phyloP scores from a whole-genome alignment of 1,284 basidiomycete species.

The Moesziomyces sp. region DNA sequence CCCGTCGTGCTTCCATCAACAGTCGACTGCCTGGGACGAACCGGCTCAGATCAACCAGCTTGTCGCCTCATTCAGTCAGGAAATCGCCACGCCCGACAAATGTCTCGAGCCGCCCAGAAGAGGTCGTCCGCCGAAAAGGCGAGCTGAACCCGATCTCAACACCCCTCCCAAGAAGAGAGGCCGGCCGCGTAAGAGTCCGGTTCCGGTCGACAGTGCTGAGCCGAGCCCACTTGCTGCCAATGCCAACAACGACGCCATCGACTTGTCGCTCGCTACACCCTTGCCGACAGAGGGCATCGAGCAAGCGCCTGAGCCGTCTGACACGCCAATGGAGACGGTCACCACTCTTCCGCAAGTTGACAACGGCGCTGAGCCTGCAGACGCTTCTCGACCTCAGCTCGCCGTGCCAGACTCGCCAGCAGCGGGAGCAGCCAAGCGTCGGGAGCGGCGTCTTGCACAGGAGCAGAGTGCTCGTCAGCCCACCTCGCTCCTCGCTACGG shows the following conservation, averaged over 20 bases:
- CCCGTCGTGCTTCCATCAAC: constrained; percentile 15
- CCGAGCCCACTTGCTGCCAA: too few species aligned
- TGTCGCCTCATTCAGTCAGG: too few species aligned
- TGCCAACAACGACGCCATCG: background rate
- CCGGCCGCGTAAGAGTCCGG: constrained; percentile 17
- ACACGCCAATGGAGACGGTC: background rate
- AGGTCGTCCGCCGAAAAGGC: constrained; percentile 21
- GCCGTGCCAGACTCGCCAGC: constrained; percentile 19
- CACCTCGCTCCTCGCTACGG: constrained; percentile 14
- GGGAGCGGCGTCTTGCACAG: constrained; percentile 3
- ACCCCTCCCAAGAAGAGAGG: constrained; percentile 13
- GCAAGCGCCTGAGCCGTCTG: background rate
- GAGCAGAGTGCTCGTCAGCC: constrained; percentile 3
- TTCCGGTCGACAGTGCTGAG: too few species aligned
- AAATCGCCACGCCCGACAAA: too few species aligned
- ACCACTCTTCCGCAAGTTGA: too few species aligned
- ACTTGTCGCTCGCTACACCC: constrained; percentile 2
- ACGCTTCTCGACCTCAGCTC: background rate
- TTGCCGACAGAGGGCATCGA: background rate
- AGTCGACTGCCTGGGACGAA: constrained; percentile 13
- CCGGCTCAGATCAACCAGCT: constrained; percentile 7
- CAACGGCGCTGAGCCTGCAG: background rate
- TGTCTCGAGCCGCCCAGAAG: constrained; percentile 3
- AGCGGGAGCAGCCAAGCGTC: constrained; percentile 15
- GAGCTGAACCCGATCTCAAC: constrained; percentile 3